phyloP scores from a whole-genome alignment of 164 flowering plant species.

The Annona squamosa region DNA sequence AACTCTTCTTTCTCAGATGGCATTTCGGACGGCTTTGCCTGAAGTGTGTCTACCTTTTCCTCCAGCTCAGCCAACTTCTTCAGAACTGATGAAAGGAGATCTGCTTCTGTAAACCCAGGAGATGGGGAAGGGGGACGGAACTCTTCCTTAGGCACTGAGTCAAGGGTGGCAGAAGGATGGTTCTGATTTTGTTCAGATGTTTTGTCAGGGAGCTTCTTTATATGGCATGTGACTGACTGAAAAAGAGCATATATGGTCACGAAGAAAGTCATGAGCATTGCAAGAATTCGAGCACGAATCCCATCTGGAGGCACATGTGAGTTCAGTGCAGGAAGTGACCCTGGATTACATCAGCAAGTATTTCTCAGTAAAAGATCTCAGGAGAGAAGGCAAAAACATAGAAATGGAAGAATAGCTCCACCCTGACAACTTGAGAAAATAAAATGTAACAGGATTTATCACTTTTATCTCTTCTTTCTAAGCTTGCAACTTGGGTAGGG shows the following conservation, averaged over 20 bases:
- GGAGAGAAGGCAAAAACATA: background rate
- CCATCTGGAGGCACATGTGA: constrained; percentile 39
- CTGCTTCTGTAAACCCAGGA: constrained; percentile 39
- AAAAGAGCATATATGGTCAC: constrained; percentile 44
- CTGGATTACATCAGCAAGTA: constrained; percentile 18
- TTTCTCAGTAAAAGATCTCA: background rate
- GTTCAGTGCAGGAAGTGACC: constrained; percentile 18
- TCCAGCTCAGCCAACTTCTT: constrained; percentile 77
- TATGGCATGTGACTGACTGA: constrained; percentile 27
- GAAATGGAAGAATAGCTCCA: no score
- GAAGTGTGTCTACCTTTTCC: constrained; percentile 64
- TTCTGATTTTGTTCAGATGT: constrained; percentile 19
- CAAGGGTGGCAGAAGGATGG: constrained; percentile 17
- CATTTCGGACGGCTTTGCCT: constrained; percentile 77
- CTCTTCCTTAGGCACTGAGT: constrained; percentile 38
- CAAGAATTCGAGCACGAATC: constrained; percentile 27
- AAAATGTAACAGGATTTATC: no score
- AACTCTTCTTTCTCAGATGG: constrained; percentile 88
- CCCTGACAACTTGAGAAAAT: no score
- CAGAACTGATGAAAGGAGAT: constrained; percentile 46
- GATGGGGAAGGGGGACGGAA: constrained; percentile 54
- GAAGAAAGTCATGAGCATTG: constrained; percentile 46
- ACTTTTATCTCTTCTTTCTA: no score
- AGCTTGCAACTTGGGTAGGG: no score
- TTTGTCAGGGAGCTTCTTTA: constrained; percentile 38